Percentiles rank a stretch among this genome's conserved stretches.
Conservation (phyloP, 2,329 filamentous ascomycete species). For the Claviceps pazoutovae region DNA sequence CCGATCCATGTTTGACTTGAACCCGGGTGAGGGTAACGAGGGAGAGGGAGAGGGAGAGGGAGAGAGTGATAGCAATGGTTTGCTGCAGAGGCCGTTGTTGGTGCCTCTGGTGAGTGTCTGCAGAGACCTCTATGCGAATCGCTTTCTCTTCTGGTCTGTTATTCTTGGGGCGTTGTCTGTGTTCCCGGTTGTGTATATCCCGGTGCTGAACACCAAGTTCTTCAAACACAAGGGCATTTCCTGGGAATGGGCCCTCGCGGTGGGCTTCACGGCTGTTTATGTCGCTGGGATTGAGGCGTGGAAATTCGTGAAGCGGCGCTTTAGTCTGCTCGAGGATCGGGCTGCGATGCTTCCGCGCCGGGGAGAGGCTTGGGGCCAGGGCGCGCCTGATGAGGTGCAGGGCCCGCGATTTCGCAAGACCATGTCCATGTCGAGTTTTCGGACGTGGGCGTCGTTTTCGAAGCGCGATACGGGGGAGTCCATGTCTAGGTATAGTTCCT, state of each 20-base stretch:
- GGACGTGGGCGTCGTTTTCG: conserved; percentile 30
- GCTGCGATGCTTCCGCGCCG: conserved; percentile 21
- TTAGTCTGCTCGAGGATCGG: conserved; percentile 36
- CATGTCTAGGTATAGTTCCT: conserved; percentile 13
- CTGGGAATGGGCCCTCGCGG: conserved; percentile 63
- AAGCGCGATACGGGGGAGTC: conserved; percentile 26
- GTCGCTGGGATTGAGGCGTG: conserved; percentile 55
- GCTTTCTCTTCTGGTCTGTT: conserved; percentile 57
- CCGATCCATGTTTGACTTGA: conserved; percentile 56
- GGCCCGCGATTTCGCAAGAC: conserved; percentile 32
- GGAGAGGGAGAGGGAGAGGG: not conserved
- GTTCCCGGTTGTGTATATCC: conserved; percentile 59
- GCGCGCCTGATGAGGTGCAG: conserved; percentile 28
- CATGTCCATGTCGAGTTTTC: conserved; percentile 38
- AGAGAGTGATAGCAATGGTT: no score
- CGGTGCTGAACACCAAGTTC: conserved; percentile 52
- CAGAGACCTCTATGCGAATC: conserved; percentile 53
- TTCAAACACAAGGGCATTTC: conserved; percentile 59
- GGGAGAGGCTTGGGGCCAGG: conserved; percentile 36
- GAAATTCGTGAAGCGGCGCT: conserved; percentile 53
- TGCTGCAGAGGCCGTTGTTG: not conserved
- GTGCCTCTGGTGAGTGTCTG: conserved; percentile 32
- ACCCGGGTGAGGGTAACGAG: conserved; percentile 30
- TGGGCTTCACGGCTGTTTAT: conserved; percentile 50
- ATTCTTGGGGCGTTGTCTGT: conserved; percentile 45